phyloP scores from a whole-genome alignment of 116 monocot species.

The Posidonia oceanica region DNA sequence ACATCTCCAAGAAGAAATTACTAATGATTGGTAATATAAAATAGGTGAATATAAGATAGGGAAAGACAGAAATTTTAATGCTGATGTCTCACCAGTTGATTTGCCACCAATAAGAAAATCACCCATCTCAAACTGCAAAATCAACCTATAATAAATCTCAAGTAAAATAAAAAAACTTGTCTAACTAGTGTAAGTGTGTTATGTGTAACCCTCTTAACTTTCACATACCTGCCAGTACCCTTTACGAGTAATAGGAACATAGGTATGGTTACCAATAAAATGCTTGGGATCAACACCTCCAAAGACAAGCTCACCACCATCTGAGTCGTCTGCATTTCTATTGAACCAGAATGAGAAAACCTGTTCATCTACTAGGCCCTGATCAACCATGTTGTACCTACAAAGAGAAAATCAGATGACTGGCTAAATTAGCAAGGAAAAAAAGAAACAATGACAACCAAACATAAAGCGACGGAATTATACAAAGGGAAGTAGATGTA shows the following conservation, averaged over 20 bases:
- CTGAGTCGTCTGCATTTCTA: conserved; percentile 29
- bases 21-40: neutral
- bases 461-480: neutral
- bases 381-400: conserved; percentile 66
- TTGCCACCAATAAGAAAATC: conserved; percentile 45
- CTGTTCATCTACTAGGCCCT: conserved; percentile 38
- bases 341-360: conserved; percentile 94
- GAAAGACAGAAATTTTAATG: neutral
- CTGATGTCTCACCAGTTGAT: conserved; percentile 31
- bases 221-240: conserved; percentile 78
- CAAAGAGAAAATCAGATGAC: conserved; percentile 3
- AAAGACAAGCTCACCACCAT: conserved; percentile 76
- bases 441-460: neutral
- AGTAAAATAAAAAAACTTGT: neutral
- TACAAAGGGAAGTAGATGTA: neutral
- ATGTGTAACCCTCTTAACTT: neutral
- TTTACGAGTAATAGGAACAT: conserved; percentile 60
- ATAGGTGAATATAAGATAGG: neutral
- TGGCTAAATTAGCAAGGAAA: neutral
- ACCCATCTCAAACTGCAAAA: conserved; percentile 63
- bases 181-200: too few relatives aligned
- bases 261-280: conserved; percentile 59
- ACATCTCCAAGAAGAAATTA: neutral
- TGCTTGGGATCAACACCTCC: conserved; percentile 71
- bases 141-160: neutral